Conservation (phyloP, 2,329 filamentous ascomycete genomes). For the Bretziella fagacearum region DNA sequence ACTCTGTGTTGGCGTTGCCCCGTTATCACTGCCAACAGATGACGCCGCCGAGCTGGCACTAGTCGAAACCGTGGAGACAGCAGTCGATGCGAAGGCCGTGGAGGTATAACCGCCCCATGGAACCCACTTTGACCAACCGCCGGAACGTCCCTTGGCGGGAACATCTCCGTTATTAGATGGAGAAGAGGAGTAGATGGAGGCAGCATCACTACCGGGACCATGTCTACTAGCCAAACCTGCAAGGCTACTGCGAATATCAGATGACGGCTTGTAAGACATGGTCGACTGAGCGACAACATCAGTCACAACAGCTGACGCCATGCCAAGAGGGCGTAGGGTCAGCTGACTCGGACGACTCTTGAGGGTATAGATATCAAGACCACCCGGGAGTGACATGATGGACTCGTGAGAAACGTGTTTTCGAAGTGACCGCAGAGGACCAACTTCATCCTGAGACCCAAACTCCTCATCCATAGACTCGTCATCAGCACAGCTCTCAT, state of each 20-base stretch:
- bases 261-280: slow-evolving; percentile 22
- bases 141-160: neutral
- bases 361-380: slow-evolving; percentile 78
- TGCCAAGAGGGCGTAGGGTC: slow-evolving; percentile 36
- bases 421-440: slow-evolving; percentile 33
- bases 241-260: slow-evolving; percentile 11
- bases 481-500: slow-evolving; percentile 19
- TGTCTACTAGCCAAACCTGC: slow-evolving; percentile 5
- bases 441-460: slow-evolving; percentile 22
- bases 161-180: slow-evolving; percentile 1
- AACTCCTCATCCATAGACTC: slow-evolving; percentile 23
- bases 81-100: neutral
- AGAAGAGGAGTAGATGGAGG: slow-evolving; percentile 11
- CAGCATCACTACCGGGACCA: neutral
- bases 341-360: slow-evolving; percentile 61
- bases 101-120: slow-evolving; percentile 11
- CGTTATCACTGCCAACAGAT: neutral
- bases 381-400: slow-evolving; percentile 69
- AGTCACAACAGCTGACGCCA: slow-evolving; percentile 39
- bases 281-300: slow-evolving; percentile 43
- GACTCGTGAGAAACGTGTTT: slow-evolving; percentile 70
- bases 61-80: slow-evolving; percentile 1
- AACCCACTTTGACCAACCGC: slow-evolving; percentile 11
- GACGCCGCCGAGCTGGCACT: slow-evolving; percentile 6
- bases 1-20: neutral